Base-by-base conservation (phyloP, 768 basidiomycete species). In the Termitomyces sp. region DNA sequence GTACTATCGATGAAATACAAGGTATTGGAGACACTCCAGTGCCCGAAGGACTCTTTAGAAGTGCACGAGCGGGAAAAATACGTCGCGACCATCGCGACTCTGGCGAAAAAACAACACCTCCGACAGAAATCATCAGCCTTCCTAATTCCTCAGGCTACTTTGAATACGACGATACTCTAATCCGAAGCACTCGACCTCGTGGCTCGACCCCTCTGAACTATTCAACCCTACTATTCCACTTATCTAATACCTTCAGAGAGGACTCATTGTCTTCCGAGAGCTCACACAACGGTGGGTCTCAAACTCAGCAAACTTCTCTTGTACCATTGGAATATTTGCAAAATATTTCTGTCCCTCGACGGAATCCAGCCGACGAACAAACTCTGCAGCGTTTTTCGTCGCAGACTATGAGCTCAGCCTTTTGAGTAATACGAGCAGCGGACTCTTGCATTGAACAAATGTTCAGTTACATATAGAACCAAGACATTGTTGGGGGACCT, bases 31-130 rank as follows among this genome's bases (percentile, higher is more conserved):
- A 88, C 69, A 73, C 86, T 20, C 70, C 71, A 47, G 86, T 91
- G 18, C 91, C 90, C 44, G 87, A 88, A 36, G 88, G 88, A 18
- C 85, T 86, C 79, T 93, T 91, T 73, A 82, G 81, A 67, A 89
- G 88, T 70, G 89, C 91, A 50, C 85, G 90, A 51, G 79, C 86
- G 55, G 84, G 82, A 62, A 89, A 89, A 73, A 72, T 75, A 66
- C 71, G 80, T 69, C 73, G 83, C 63, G 78, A 83, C 67, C 74
- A 78, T 74, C 76, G 80, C 43, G 74, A 61, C 64, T 71, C 70
- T 65, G 75, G 69, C 59, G 69, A 68, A 64, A 56, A 54, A 40
- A 68, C 68, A 63, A 70, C 62, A 59, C 74, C 68, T 57, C 70
- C 71, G 18, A 60, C 69, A 35, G 73, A 75, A 54, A 62, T 47